A percentile compares a stretch with the other conserved stretches of the same genome.
These are phyloP conservation scores for Coemansia sp. DNA, from an alignment of 192 early-diverging fungal species.

Conservation along the genomic window DNA sequence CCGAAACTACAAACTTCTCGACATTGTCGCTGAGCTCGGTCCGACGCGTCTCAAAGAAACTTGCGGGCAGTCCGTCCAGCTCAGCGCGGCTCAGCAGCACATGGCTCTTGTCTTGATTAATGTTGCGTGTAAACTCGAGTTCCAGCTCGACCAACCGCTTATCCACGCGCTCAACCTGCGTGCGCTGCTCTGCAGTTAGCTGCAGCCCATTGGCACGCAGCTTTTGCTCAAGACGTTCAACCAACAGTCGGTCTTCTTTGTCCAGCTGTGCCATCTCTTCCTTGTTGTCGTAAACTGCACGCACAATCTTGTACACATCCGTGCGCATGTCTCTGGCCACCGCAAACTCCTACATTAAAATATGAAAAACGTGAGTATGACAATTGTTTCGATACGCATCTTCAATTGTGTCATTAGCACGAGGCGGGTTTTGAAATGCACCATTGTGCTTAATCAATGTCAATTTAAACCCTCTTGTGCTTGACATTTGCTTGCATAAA, in stretches of 20 bases:
- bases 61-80: constrained; percentile 66
- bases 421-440: background rate
- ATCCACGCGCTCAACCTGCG: constrained; percentile 37
- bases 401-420: background rate
- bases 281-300: constrained; percentile 41
- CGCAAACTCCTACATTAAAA: constrained; percentile 7
- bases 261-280: constrained; percentile 38
- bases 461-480: background rate
- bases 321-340: constrained; percentile 34
- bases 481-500: constrained; percentile 7
- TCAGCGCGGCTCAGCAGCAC: constrained; percentile 52
- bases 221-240: constrained; percentile 49
- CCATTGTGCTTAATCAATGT: constrained; percentile 6
- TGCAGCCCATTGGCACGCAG: constrained; percentile 61
- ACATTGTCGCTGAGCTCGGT: constrained; percentile 56
- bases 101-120: constrained; percentile 58
- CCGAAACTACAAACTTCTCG: constrained; percentile 58
- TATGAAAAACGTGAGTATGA: background rate
- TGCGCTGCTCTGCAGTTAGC: constrained; percentile 57
- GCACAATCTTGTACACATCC: constrained; percentile 57
- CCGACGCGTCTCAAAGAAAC: constrained; percentile 58
- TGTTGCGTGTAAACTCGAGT: constrained; percentile 63
- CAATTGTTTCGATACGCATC: background rate
- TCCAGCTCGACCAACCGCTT: constrained; percentile 44
- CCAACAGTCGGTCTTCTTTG: constrained; percentile 60